Evolutionary conservation across 306 rosid species (phyloP).

Genomic region (Heteromeles arbutifolia): DNA sequence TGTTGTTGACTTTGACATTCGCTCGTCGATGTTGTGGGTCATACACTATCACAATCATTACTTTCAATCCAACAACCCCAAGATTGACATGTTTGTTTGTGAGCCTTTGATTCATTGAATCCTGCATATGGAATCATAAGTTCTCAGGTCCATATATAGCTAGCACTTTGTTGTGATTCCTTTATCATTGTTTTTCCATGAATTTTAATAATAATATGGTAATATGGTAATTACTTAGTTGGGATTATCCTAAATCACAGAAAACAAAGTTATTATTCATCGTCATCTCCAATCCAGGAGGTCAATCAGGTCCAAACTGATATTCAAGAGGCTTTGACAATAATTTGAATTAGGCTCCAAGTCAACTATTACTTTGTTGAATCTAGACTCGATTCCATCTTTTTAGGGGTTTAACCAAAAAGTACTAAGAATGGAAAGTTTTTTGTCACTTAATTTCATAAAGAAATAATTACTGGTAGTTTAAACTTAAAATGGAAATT

Average conservation of each 20-base stretch:
- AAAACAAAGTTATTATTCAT: not conserved
- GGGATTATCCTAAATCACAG: not conserved
- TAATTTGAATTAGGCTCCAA: not conserved
- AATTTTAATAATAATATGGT: too few species aligned
- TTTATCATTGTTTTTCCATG: not conserved
- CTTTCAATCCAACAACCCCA: not conserved
- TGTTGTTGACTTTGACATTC: too few species aligned
- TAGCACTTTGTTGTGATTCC: not conserved
- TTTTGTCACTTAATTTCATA: not conserved
- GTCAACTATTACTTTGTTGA: not conserved
- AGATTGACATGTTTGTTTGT: not conserved
- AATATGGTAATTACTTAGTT: not conserved
- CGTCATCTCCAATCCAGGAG: not conserved
- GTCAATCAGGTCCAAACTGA: not conserved
- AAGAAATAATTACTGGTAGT: not conserved
- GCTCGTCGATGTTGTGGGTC: too few species aligned
- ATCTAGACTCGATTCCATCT: not conserved
- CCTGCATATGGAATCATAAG: too few species aligned
- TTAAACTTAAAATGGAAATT: not conserved
- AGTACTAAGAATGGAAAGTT: too few species aligned
- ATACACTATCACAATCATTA: too few species aligned
- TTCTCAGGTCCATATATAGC: not conserved
- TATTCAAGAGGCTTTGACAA: not conserved
- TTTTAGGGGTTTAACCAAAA: not conserved
- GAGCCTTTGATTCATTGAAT: not conserved